A percentile compares a stretch with the other conserved stretches of the same genome.
phyloP scores from a whole-genome alignment of 2,329 filamentous ascomycete genomes.

The Fusarium cicatricum region DNA sequence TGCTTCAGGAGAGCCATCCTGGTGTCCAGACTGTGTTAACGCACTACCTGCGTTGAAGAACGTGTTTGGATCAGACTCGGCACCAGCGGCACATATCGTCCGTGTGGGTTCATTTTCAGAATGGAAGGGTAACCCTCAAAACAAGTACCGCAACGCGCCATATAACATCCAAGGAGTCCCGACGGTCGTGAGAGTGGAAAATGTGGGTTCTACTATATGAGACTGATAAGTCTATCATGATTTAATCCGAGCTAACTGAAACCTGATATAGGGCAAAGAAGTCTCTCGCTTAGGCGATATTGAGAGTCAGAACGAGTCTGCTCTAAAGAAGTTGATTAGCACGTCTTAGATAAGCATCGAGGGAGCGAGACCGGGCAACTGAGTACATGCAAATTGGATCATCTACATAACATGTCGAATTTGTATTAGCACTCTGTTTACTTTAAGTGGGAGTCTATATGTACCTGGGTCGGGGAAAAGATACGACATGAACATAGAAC shows the following conservation, averaged over 20 bases:
- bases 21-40: constrained; percentile 42
- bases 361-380: no score
- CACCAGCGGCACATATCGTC: constrained; percentile 39
- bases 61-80: constrained; percentile 37
- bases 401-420: no score
- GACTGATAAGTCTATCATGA: no score
- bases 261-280: constrained; percentile 33
- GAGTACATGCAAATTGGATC: no score
- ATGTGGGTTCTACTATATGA: constrained; percentile 23
- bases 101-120: constrained; percentile 37
- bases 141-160: constrained; percentile 40
- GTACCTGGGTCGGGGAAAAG: no score
- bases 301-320: constrained; percentile 42
- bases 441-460: no score
- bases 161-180: constrained; percentile 43
- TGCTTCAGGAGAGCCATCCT: constrained; percentile 43
- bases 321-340: constrained; percentile 33
- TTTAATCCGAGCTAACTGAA: background rate
- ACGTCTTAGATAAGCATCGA: no score
- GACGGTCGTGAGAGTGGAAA: constrained; percentile 39
- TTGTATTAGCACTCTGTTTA: no score
- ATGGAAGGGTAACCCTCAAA: constrained; percentile 36
- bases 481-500: no score
- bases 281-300: constrained; percentile 38
- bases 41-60: constrained; percentile 36